Percentiles rank a stretch among this genome's conserved stretches.
Evolutionary conservation across 164 flowering plant genomes (phyloP).

Genomic region (Nymphaea colorata): DNA sequence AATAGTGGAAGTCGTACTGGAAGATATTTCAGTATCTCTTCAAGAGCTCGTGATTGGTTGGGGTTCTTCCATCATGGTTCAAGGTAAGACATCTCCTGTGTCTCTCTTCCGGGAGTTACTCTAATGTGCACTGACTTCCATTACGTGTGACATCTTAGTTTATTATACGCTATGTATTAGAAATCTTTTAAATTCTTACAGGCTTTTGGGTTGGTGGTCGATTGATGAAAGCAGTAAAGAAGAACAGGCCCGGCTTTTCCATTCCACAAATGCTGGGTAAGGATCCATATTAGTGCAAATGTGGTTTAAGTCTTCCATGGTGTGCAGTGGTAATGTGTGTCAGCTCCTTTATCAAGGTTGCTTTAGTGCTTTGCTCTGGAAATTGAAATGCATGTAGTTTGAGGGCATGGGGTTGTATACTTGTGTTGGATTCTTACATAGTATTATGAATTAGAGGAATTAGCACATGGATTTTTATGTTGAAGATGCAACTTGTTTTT

Average conservation of each 20-base stretch:
- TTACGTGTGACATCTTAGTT: too few species aligned
- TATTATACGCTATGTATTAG: too few species aligned
- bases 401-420: too few species aligned
- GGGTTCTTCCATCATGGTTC: slow-evolving; percentile 83
- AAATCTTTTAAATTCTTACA: slow-evolving; percentile 7
- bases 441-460: too few species aligned
- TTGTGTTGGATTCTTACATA: too few species aligned
- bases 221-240: slow-evolving; percentile 89
- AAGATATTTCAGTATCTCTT: slow-evolving; percentile 37
- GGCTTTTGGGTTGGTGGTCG: slow-evolving; percentile 98
- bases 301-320: not conserved
- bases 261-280: slow-evolving; percentile 56
- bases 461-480: too few species aligned
- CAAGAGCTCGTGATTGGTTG: slow-evolving; percentile 46
- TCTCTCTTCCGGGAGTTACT: not conserved
- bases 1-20: slow-evolving; percentile 32
- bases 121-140: too few species aligned
- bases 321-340: not conserved
- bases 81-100: slow-evolving; percentile 32
- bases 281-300: not conserved
- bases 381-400: too few species aligned
- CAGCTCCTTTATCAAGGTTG: too few species aligned
- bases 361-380: too few species aligned
- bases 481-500: too few species aligned
- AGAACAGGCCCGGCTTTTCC: slow-evolving; percentile 69